Percentiles rank a stretch among this genome's conserved stretches.
phyloP scores from a whole-genome alignment of 139 green algal species.

The Chlorella sp. region DNA sequence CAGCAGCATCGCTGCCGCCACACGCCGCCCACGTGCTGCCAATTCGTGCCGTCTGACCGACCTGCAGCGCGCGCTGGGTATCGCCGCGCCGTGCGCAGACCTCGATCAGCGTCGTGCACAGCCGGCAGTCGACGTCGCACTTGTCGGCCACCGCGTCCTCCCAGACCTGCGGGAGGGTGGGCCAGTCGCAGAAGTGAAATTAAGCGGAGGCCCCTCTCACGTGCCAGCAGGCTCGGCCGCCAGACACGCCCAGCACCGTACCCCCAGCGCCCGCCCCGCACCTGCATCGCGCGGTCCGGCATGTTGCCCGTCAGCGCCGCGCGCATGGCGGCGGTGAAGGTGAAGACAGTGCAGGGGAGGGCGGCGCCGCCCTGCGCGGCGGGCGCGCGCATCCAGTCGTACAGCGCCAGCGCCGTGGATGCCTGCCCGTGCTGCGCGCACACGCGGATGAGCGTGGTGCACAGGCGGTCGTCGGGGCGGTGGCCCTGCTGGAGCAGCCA shows the following conservation, averaged over 20 bases:
- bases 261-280: not conserved
- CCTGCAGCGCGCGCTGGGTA: slow-evolving; percentile 67
- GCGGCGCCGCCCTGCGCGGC: slow-evolving; percentile 60
- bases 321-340: slow-evolving; percentile 89
- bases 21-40: no score
- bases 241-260: no score
- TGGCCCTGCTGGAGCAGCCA: slow-evolving; percentile 76
- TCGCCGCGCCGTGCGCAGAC: slow-evolving; percentile 70
- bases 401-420: slow-evolving; percentile 69
- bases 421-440: slow-evolving; percentile 77
- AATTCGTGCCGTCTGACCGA: no score
- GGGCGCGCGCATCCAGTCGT: slow-evolving; percentile 83
- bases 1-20: no score
- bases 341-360: slow-evolving; percentile 75
- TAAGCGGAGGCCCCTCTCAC: no score
- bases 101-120: slow-evolving; percentile 85
- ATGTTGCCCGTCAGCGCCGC: slow-evolving; percentile 72
- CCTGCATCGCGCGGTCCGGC: slow-evolving; percentile 56
- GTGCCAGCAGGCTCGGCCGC: no score
- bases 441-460: slow-evolving; percentile 85
- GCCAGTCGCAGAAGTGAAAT: no score
- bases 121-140: slow-evolving; percentile 75
- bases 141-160: slow-evolving; percentile 48
- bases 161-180: slow-evolving; percentile 51
- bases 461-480: slow-evolving; percentile 77